Conservation (phyloP, 148 eudicot species). For the Persicaria tinctoria region DNA sequence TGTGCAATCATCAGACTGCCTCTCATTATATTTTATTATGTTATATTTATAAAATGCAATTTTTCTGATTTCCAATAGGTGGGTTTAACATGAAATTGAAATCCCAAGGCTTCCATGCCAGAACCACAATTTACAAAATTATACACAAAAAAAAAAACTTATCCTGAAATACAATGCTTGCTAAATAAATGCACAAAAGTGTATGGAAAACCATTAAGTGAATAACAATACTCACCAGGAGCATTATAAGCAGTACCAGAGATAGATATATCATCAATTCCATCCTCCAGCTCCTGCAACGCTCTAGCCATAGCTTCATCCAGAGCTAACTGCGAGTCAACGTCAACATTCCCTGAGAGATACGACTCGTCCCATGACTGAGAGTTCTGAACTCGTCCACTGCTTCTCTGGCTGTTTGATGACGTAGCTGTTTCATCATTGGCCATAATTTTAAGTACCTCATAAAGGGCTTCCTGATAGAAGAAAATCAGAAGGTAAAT, state of each 20-base stretch:
- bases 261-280: neutral
- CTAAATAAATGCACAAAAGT: no score
- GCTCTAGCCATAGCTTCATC: slow-evolving; percentile 13
- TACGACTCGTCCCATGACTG: neutral
- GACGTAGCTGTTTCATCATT: neutral
- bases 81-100: no score
- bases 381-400: neutral
- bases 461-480: slow-evolving; percentile 11
- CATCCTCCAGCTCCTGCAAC: slow-evolving; percentile 10
- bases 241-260: neutral
- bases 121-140: no score
- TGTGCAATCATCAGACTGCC: neutral
- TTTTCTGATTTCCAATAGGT: no score
- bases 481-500: neutral
- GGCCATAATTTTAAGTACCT: neutral
- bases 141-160: no score
- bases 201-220: no score
- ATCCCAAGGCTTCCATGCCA: no score
- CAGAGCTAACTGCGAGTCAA: neutral
- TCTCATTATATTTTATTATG: neutral
- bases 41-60: neutral
- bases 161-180: no score
- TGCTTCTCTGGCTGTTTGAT: neutral
- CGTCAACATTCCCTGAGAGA: neutral
- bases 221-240: neutral